These are phyloP conservation scores for Leptoxyphium fumago DNA, from an alignment of 2,329 filamentous ascomycete genomes.

Conservation along the genomic window DNA sequence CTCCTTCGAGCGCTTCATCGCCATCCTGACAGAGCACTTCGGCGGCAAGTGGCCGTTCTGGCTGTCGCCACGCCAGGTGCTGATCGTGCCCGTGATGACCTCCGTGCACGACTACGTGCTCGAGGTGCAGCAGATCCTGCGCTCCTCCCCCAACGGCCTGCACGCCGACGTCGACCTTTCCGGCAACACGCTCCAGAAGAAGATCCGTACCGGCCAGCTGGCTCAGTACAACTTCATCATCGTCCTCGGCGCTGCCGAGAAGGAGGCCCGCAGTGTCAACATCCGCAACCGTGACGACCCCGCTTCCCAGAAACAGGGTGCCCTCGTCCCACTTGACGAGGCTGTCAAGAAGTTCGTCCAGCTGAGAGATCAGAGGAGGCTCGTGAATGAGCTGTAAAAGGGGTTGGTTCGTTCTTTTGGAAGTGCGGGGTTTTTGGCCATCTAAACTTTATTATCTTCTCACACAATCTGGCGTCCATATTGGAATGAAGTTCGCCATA, in stretches of 20 bases:
- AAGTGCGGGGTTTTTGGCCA: too few relatives aligned
- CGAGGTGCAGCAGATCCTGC: conserved; percentile 56
- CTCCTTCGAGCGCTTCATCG: conserved; percentile 54
- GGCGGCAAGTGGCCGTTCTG: conserved; percentile 83
- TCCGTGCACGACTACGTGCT: conserved; percentile 58
- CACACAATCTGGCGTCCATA: too few relatives aligned
- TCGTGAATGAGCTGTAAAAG: conserved; percentile 13
- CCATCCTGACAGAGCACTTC: conserved; percentile 71
- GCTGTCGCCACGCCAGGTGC: conserved; percentile 69
- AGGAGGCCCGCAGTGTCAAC: conserved; percentile 44
- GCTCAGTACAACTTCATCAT: conserved; percentile 77
- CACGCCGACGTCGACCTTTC: conserved; percentile 57
- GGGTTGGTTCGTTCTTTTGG: too few relatives aligned
- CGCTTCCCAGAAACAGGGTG: conserved; percentile 45
- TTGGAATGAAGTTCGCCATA: too few relatives aligned
- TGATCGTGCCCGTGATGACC: conserved; percentile 64
- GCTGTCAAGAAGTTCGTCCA: conserved; percentile 38
- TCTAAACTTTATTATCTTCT: too few relatives aligned
- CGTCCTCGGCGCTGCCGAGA: conserved; percentile 49
- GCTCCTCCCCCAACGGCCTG: conserved; percentile 42
- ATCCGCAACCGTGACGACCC: conserved; percentile 51
- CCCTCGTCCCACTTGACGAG: conserved; percentile 45
- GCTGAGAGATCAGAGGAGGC: conserved; percentile 29
- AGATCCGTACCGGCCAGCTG: conserved; percentile 70
- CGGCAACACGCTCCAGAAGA: conserved; percentile 76